phyloP scores from a whole-genome alignment of 805 yeast species.

The Starmerella tilneyi region DNA sequence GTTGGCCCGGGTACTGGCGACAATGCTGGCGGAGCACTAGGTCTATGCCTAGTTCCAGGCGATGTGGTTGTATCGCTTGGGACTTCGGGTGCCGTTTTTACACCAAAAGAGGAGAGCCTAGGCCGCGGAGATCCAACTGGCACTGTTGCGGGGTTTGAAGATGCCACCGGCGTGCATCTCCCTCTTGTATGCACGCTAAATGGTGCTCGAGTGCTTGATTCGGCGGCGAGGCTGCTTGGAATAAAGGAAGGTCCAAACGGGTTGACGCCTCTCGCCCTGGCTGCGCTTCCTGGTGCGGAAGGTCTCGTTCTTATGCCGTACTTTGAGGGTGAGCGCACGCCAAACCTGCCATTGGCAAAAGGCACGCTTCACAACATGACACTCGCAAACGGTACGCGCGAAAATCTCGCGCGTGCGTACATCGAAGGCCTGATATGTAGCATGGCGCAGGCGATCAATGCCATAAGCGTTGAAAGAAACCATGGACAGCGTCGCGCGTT shows the following conservation, averaged over 20 bases:
- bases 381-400: conserved; percentile 16
- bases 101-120: conserved; percentile 9
- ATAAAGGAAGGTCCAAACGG: conserved; percentile 16
- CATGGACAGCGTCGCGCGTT: conserved; percentile 14
- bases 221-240: conserved; percentile 14
- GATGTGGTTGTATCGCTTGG: conserved; percentile 25
- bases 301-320: conserved; percentile 25
- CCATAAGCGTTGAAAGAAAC: conserved; percentile 12
- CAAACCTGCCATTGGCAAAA: conserved; percentile 24
- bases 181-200: conserved; percentile 26
- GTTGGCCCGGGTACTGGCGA: conserved; percentile 27
- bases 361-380: conserved; percentile 24
- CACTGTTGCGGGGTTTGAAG: conserved; percentile 25
- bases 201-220: conserved; percentile 24
- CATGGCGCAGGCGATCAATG: conserved; percentile 24
- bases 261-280: conserved; percentile 18
- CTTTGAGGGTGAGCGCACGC: conserved; percentile 28
- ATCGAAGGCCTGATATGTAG: conserved; percentile 25
- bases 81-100: conserved; percentile 26
- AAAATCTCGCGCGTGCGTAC: conserved; percentile 24
- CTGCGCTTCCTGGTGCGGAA: conserved; percentile 20
- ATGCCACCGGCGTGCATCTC: conserved; percentile 22
- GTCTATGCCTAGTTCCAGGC: conserved; percentile 19
- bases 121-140: conserved; percentile 24
- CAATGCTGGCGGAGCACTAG: conserved; percentile 27